These are phyloP conservation scores for Colletotrichum sp. DNA, from an alignment of 2,329 filamentous ascomycete genomes.

Conservation along the genomic window DNA sequence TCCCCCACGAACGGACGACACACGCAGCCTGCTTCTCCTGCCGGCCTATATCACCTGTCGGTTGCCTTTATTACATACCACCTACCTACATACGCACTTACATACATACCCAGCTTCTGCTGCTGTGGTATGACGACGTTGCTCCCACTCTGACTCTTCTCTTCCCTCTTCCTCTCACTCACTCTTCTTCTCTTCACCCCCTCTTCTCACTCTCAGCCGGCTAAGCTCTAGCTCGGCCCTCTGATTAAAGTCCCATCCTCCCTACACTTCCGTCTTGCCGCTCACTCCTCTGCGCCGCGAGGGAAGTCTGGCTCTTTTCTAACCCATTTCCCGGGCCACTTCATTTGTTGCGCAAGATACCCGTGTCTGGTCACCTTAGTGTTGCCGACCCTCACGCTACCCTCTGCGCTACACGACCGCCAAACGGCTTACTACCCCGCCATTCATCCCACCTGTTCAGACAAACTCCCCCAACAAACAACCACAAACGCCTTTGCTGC, in stretches of 20 bases:
- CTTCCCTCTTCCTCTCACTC: not conserved
- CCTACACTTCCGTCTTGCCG: not conserved
- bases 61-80: constrained; percentile 15
- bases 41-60: constrained; percentile 18
- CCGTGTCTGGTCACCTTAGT: not conserved
- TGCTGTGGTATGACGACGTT: constrained; percentile 23
- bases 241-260: not conserved
- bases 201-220: constrained; percentile 7
- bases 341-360: not conserved
- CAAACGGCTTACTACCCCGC: constrained; percentile 18
- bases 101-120: constrained; percentile 7
- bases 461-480: not conserved
- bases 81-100: constrained; percentile 8
- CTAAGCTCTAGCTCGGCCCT: constrained; percentile 4
- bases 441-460: constrained; percentile 15
- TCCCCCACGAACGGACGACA: constrained; percentile 11
- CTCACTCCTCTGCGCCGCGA: not conserved
- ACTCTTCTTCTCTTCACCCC: not conserved
- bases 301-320: not conserved
- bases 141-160: constrained; percentile 11
- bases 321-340: constrained; percentile 18
- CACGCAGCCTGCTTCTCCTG: constrained; percentile 9
- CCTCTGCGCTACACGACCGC: constrained; percentile 2
- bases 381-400: constrained; percentile 10
- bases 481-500: not conserved